Evolutionary conservation across 768 basidiomycete genomes (phyloP).

Genomic region (Lyophyllum semitale): DNA sequence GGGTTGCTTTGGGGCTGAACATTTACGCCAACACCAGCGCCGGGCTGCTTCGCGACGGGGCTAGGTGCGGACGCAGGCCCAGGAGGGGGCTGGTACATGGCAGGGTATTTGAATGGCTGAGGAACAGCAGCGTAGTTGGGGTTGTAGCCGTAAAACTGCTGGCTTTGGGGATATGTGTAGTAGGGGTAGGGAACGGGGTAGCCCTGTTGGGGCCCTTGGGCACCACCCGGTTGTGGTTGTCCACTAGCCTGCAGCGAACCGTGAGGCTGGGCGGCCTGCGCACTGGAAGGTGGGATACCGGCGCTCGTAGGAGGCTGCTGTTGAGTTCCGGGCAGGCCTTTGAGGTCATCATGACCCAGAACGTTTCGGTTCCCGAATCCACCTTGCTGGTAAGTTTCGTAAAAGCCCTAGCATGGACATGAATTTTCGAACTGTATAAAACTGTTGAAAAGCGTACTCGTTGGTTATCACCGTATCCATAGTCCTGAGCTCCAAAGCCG

Average conservation of each 20-base stretch:
- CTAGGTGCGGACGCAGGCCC: constrained; percentile 67
- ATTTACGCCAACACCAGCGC: constrained; percentile 46
- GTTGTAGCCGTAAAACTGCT: constrained; percentile 73
- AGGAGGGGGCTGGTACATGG: constrained; percentile 75
- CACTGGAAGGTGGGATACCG: constrained; percentile 52
- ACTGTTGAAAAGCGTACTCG: constrained; percentile 46
- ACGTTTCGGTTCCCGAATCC: constrained; percentile 66
- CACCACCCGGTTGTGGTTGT: constrained; percentile 61
- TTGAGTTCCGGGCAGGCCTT: constrained; percentile 63
- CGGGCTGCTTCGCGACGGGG: constrained; percentile 67
- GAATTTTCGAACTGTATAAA: constrained; percentile 12
- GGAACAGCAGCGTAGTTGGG: constrained; percentile 53
- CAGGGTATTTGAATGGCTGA: constrained; percentile 75
- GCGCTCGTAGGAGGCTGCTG: constrained; percentile 49
- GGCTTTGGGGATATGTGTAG: constrained; percentile 73
- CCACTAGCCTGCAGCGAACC: constrained; percentile 46
- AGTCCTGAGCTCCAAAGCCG: constrained; percentile 65
- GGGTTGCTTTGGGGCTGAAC: constrained; percentile 54
- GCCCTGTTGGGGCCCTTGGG: constrained; percentile 66
- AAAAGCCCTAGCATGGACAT: constrained; percentile 58
- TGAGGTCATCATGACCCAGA: constrained; percentile 76
- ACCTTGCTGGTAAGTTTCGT: constrained; percentile 73
- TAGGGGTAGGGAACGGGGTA: constrained; percentile 64
- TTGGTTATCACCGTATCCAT: constrained; percentile 67
- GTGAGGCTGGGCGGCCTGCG: constrained; percentile 61